Evolutionary conservation across 1,284 basidiomycete species (phyloP).

Genomic region (Termitomyces sp.): DNA sequence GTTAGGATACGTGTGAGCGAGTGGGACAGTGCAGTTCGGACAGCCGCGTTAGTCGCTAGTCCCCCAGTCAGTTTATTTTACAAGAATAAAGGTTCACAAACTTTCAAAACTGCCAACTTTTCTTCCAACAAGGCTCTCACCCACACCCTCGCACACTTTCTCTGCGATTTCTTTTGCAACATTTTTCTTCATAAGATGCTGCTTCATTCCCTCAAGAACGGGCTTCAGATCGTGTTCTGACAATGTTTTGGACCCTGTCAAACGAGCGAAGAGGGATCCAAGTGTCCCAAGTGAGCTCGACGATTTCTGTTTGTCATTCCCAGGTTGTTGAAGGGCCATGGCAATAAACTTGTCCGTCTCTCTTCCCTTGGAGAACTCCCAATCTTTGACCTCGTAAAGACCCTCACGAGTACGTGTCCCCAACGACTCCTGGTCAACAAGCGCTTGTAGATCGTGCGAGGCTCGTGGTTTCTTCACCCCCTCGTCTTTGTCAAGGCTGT

Average conservation of each 20-base stretch:
- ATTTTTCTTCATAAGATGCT: conserved; percentile 98
- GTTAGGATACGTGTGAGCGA: conserved; percentile 93
- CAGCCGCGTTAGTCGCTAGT: conserved; percentile 78
- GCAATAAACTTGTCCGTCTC: conserved; percentile 55
- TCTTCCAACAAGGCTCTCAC: conserved; percentile 84
- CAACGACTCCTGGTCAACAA: conserved; percentile 77
- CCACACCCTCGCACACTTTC: conserved; percentile 91
- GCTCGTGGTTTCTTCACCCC: conserved; percentile 30
- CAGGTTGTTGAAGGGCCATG: conserved; percentile 42
- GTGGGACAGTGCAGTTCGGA: conserved; percentile 78
- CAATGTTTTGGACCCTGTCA: conserved; percentile 83
- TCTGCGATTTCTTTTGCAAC: conserved; percentile 95
- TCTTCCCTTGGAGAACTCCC: conserved; percentile 64
- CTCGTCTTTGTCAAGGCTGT: conserved; percentile 51
- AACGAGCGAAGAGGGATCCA: conserved; percentile 72
- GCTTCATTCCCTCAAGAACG: conserved; percentile 91
- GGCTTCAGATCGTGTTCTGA: conserved; percentile 83
- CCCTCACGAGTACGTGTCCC: conserved; percentile 81
- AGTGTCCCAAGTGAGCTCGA: conserved; percentile 58
- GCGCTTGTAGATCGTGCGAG: conserved; percentile 49
- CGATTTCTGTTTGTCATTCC: conserved; percentile 31
- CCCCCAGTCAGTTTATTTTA: not conserved
- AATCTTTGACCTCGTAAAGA: conserved; percentile 91
- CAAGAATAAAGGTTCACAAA: conserved; percentile 31
- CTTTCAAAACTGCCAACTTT: conserved; percentile 86